These are phyloP conservation scores for Neurospora sp. DNA, from an alignment of 495 filamentous ascomycete species.

Conservation along the genomic window DNA sequence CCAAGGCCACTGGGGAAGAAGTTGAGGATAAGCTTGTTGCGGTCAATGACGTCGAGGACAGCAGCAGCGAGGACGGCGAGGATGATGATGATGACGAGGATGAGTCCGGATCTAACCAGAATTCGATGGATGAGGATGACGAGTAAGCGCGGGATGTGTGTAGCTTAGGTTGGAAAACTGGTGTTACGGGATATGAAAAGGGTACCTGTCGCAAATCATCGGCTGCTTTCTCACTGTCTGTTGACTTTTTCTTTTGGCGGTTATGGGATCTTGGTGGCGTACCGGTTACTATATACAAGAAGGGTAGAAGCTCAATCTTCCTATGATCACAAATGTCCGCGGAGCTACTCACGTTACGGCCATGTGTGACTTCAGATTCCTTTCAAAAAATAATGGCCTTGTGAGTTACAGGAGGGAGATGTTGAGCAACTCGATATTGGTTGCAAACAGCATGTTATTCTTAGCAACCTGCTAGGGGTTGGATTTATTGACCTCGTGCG, in stretches of 20 bases:
- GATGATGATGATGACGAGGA: constrained; percentile 45
- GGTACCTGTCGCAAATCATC: neutral
- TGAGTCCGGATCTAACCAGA: constrained; percentile 63
- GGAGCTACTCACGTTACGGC: neutral
- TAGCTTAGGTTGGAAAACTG: neutral
- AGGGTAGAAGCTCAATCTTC: neutral
- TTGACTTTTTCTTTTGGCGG: neutral
- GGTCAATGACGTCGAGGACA: constrained; percentile 52
- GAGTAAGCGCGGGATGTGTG: neutral
- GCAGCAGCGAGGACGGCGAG: constrained; percentile 47
- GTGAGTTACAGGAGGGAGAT: neutral
- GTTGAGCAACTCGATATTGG: neutral
- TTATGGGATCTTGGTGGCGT: neutral
- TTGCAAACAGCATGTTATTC: neutral
- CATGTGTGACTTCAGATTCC: neutral
- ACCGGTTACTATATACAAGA: neutral
- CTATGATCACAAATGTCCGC: neutral
- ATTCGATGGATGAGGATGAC: constrained; percentile 86
- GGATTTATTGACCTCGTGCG: neutral
- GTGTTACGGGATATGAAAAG: neutral
- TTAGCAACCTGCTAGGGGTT: neutral
- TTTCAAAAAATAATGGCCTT: neutral
- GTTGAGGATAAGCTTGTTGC: constrained; percentile 70
- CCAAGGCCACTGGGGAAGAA: constrained; percentile 37
- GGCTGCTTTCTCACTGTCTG: neutral